These are phyloP conservation scores for Termitomyces sp. DNA, from an alignment of 768 basidiomycete species.

Conservation along the genomic window DNA sequence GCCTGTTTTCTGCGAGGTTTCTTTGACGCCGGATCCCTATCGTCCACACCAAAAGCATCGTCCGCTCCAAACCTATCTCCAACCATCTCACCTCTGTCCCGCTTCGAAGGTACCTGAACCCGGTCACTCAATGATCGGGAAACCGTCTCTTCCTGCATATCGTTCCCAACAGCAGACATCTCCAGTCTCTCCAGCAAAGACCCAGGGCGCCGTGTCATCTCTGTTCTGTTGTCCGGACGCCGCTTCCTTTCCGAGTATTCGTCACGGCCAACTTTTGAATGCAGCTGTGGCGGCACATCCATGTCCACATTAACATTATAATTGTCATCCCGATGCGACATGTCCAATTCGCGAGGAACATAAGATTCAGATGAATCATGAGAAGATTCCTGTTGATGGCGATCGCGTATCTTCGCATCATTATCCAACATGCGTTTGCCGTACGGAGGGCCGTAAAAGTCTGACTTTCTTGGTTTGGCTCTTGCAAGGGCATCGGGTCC, in stretches of 20 bases:
- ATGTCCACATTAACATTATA: neutral
- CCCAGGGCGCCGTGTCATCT: slow-evolving; percentile 18
- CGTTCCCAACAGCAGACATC: slow-evolving; percentile 19
- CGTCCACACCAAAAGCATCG: slow-evolving; percentile 26
- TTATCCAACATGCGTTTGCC: neutral
- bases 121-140: slow-evolving; percentile 35
- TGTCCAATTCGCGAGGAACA: neutral
- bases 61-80: slow-evolving; percentile 14
- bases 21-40: slow-evolving; percentile 24
- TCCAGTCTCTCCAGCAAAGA: slow-evolving; percentile 36
- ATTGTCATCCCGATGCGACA: neutral
- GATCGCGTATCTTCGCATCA: neutral
- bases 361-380: neutral
- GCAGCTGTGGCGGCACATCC: neutral
- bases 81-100: slow-evolving; percentile 34
- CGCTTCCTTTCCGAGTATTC: slow-evolving; percentile 1
- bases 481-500: slow-evolving; percentile 8
- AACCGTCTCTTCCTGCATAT: slow-evolving; percentile 7
- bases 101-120: slow-evolving; percentile 36
- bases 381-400: neutral
- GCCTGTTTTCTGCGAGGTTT: slow-evolving; percentile 25
- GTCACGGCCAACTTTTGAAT: slow-evolving; percentile 1
- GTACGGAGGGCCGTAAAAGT: neutral
- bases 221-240: slow-evolving; percentile 11
- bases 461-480: neutral